Evolutionary conservation across 257 asterid genomes (phyloP), one percentile per base, ranked within the genome.

Genomic region (Jacaranda mimosifolia): DNA sequence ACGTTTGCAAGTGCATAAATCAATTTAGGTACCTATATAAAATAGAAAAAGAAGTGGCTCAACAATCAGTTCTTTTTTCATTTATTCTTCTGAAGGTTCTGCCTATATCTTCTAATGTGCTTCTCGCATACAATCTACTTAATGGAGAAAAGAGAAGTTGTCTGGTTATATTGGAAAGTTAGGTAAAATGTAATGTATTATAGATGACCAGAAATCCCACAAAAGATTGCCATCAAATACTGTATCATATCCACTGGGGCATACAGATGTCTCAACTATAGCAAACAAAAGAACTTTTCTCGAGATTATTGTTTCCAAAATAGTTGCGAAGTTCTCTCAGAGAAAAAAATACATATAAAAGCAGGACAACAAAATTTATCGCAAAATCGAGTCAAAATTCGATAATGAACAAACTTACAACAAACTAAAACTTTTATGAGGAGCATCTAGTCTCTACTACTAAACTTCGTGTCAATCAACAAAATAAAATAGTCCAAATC

Each of bases 1-100:
- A 87, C 73, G 68, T 91, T 89, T 35, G 96, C 91, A 42, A 95
- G 99, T 63, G 82, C 91, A 76, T 80, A 85, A 73, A 96, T 89
- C 84, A 90, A 74, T 73, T 81, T 73, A 40, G 94, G 90, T 51
- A 93, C 89, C 99, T 93, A 80, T 63, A 79, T 48, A 73, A 51
- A 80, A 52, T 60, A 75, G 49, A 43, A 59, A 62, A 59, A 68
- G 6, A 26, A 26, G 53, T 12, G 65, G 56, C 40, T 78, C 49
- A 78, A 66, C 46, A 32, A 19, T 63, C 72, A 26, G 3, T 51
- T 48, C 75, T 53, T 19, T 19, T 38, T 9, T 14, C 40, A 32
- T 59, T n/a, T 57, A 43, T 68, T 42, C 36, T 70, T 45, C 48
- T n/a, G 35, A 17, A 32, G 17, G 9, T 45, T 45, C 38, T 43